Evolutionary conservation across 441 rosid genomes (phyloP).

Genomic region (Adansonia madagascariensis): DNA sequence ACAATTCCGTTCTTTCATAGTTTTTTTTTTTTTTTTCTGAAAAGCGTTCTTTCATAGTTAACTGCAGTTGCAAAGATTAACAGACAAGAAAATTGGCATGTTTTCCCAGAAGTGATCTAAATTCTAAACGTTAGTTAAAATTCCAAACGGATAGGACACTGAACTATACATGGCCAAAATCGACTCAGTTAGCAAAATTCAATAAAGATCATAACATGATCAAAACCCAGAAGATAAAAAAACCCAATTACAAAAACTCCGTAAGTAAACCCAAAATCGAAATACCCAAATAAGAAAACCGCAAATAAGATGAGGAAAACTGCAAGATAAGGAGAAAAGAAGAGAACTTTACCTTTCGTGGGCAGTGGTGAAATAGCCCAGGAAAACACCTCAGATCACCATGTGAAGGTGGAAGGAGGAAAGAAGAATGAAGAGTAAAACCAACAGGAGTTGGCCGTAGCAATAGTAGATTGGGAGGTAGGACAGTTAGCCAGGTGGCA

Average conservation of each 20-base stretch:
- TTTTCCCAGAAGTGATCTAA: background rate
- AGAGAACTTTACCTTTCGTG: constrained; percentile 14
- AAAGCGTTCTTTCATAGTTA: background rate
- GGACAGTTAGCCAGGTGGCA: constrained; percentile 11
- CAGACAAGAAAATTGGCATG: background rate
- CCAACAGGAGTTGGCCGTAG: background rate
- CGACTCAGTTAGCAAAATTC: background rate
- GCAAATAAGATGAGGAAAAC: background rate
- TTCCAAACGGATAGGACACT: background rate
- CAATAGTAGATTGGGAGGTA: background rate
- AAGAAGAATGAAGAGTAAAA: constrained; percentile 5
- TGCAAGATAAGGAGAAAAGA: background rate
- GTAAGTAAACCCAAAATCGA: constrained; percentile 18
- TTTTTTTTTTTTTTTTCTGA: too few species aligned
- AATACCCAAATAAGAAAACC: constrained; percentile 2
- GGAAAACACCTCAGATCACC: background rate
- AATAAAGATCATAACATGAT: constrained; percentile 7
- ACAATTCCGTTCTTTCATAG: background rate
- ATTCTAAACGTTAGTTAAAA: background rate
- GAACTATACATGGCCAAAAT: background rate
- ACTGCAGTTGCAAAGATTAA: background rate
- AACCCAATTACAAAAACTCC: background rate
- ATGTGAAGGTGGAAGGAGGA: background rate
- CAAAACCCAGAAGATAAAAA: background rate
- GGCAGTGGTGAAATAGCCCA: background rate